These are phyloP conservation scores for Seiridium cupressi DNA, from an alignment of 2,329 filamentous ascomycete species.

Conservation along the genomic window DNA sequence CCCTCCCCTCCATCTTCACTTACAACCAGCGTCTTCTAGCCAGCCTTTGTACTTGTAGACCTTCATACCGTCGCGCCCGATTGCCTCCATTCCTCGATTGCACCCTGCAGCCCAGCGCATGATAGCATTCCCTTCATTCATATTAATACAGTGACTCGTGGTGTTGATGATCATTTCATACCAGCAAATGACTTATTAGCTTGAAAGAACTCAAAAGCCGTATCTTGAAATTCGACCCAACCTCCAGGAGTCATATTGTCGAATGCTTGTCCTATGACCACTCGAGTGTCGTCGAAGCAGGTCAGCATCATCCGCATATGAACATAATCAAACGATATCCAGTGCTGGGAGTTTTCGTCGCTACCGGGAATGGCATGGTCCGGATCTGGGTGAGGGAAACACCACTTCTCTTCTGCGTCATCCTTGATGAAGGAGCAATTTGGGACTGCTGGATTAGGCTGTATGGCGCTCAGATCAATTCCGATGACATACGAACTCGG, in stretches of 20 bases:
- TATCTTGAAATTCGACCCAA: conserved; percentile 7
- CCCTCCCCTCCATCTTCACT: neutral
- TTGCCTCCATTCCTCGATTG: neutral
- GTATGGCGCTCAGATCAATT: conserved; percentile 7
- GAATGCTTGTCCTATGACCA: conserved; percentile 3
- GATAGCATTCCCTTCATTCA: neutral
- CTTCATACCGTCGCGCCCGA: neutral
- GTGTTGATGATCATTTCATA: neutral
- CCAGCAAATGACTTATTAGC: neutral
- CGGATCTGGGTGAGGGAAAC: neutral
- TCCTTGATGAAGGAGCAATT: conserved; percentile 5
- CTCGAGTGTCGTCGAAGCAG: conserved; percentile 2
- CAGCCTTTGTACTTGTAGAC: neutral
- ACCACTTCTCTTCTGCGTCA: conserved; percentile 6
- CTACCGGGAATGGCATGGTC: neutral
- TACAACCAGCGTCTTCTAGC: neutral
- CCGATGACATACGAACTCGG: neutral
- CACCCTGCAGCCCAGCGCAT: neutral
- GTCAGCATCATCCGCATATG: neutral
- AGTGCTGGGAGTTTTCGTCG: neutral
- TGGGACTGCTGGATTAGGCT: neutral
- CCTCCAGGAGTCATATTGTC: conserved; percentile 2
- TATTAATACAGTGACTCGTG: neutral
- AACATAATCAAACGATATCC: conserved; percentile 3
- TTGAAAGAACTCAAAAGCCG: neutral